A percentile compares a stretch with the other conserved stretches of the same genome.
phyloP scores from a whole-genome alignment of 345 rosid genomes.

The Brassica cretica region DNA sequence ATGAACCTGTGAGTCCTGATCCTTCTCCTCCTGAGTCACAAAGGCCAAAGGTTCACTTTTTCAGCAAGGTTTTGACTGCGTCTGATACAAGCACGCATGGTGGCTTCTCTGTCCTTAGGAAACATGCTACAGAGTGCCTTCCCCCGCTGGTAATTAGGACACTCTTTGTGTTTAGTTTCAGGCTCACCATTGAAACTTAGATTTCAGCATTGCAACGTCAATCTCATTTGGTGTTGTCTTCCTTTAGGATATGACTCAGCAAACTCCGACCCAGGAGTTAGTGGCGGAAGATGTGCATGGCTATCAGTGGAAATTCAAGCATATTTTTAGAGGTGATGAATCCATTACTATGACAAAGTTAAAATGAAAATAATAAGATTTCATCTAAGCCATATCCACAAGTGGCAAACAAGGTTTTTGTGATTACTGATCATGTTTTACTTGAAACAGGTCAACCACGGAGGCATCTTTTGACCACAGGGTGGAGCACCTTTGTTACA shows the following conservation, averaged over 20 bases:
- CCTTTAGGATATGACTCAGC: slow-evolving; percentile 79
- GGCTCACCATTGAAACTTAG: not conserved
- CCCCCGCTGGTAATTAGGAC: slow-evolving; percentile 70
- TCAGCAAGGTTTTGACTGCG: slow-evolving; percentile 90
- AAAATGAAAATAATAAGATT: not conserved
- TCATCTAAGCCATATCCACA: not conserved
- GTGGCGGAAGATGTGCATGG: slow-evolving; percentile 89
- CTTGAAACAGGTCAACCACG: slow-evolving; percentile 76
- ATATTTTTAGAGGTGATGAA: slow-evolving; percentile 77
- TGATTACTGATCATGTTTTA: slow-evolving; percentile 13
- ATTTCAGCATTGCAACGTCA: slow-evolving; percentile 21
- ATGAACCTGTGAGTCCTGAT: slow-evolving; percentile 61
- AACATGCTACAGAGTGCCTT: slow-evolving; percentile 91
- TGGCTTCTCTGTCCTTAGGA: slow-evolving; percentile 89
- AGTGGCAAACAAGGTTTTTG: not conserved
- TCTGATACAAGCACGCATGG: slow-evolving; percentile 99
- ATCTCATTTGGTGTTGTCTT: slow-evolving; percentile 16
- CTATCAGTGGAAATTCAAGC: slow-evolving; percentile 92
- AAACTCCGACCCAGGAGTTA: slow-evolving; percentile 91
- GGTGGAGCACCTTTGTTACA: slow-evolving; percentile 95
- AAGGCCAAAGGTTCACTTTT: slow-evolving; percentile 62
- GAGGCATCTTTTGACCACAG: slow-evolving; percentile 91
- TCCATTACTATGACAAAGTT: not conserved
- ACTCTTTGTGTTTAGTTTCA: not conserved
- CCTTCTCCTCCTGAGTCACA: slow-evolving; percentile 46